phyloP scores from a whole-genome alignment of 2,329 filamentous ascomycete genomes.

The Sporothrix humicola region DNA sequence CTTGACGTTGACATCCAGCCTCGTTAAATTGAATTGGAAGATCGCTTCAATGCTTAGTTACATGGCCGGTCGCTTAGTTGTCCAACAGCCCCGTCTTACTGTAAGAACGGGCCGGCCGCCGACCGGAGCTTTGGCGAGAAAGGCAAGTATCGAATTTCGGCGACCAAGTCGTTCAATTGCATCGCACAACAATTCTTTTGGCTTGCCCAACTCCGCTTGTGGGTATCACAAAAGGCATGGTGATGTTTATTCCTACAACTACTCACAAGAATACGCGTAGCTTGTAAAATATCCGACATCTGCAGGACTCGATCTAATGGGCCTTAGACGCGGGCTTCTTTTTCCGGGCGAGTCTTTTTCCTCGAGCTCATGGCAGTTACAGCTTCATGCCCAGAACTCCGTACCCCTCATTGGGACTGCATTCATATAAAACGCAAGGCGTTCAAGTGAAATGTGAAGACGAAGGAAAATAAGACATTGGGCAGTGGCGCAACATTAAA shows the following conservation, averaged over 20 bases:
- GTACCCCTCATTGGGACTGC: background rate
- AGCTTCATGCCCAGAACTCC: background rate
- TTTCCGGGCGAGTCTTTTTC: conserved; percentile 21
- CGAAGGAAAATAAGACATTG: background rate
- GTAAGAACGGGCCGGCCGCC: background rate
- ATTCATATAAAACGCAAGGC: background rate
- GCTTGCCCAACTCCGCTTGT: no score
- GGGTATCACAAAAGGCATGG: background rate
- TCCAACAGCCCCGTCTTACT: background rate
- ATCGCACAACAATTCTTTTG: no score
- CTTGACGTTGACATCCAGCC: background rate
- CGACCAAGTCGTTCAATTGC: no score
- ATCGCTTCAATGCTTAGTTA: background rate
- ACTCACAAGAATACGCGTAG: background rate
- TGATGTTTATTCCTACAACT: background rate
- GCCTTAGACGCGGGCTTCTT: conserved; percentile 26
- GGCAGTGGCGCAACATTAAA: background rate
- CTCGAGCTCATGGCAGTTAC: background rate
- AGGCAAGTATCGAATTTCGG: no score
- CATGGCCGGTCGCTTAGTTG: background rate
- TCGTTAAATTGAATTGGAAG: background rate
- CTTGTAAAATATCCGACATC: background rate
- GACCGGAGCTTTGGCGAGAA: no score
- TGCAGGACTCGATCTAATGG: conserved; percentile 3
- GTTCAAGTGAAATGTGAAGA: background rate